Conservation (phyloP, 768 basidiomycete species). For the Russula griseocarnosa region DNA sequence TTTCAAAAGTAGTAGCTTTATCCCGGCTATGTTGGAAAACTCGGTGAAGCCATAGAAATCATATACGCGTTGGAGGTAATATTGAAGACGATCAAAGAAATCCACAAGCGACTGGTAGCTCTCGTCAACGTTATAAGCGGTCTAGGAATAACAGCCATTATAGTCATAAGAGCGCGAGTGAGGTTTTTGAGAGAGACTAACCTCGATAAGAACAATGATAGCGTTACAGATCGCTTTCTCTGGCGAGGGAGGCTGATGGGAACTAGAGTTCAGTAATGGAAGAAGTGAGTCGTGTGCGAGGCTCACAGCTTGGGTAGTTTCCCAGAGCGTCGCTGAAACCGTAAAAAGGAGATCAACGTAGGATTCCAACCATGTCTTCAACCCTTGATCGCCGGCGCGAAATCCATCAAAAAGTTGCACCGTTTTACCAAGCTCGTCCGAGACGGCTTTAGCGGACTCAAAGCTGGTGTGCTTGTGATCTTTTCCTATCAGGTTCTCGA, state of each 20-base stretch:
- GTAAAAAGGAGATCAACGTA: background rate
- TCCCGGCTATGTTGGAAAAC: background rate
- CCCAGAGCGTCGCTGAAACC: background rate
- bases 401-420: background rate
- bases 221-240: background rate
- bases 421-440: background rate
- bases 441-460: background rate
- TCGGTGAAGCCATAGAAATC: background rate
- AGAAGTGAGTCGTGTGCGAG: background rate
- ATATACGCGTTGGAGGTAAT: background rate
- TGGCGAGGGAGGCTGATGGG: background rate
- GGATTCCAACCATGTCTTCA: background rate
- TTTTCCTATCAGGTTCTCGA: background rate
- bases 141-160: background rate
- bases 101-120: background rate
- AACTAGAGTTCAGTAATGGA: background rate
- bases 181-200: background rate
- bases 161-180: background rate
- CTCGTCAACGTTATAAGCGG: background rate
- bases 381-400: background rate
- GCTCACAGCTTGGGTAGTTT: background rate
- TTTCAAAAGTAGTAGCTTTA: background rate
- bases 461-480: background rate
- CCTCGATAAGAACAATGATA: background rate
- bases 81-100: background rate